These are phyloP conservation scores for Lepidium africanum DNA, from an alignment of 345 rosid species.

Conservation along the genomic window DNA sequence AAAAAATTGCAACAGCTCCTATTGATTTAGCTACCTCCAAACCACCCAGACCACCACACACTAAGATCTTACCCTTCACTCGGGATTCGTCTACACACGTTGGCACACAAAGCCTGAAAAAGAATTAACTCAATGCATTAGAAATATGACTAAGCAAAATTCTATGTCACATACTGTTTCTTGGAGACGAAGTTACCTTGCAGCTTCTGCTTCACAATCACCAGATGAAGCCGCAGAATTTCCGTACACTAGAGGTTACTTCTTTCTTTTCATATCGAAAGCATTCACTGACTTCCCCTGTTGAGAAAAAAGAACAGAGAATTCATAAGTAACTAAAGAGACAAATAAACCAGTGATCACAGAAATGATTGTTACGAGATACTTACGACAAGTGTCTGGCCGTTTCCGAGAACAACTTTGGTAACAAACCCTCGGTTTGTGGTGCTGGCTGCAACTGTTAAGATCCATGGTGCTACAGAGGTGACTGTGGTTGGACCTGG, in stretches of 20 bases:
- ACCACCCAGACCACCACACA: background rate
- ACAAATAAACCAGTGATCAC: background rate
- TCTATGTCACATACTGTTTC: background rate
- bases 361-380: slow-evolving; percentile 1
- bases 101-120: slow-evolving; percentile 4
- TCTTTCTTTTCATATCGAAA: slow-evolving; percentile 21
- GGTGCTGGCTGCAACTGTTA: slow-evolving; percentile 41
- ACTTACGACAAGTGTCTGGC: slow-evolving; percentile 34
- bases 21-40: background rate
- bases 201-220: background rate
- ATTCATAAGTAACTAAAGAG: background rate
- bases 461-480: slow-evolving; percentile 36
- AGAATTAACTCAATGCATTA: background rate
- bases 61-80: slow-evolving; percentile 35
- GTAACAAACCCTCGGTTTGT: slow-evolving; percentile 33
- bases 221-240: background rate
- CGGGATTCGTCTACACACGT: slow-evolving; percentile 1
- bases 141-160: background rate
- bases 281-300: slow-evolving; percentile 40
- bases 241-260: slow-evolving; percentile 26
- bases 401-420: slow-evolving; percentile 38
- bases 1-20: slow-evolving; percentile 24
- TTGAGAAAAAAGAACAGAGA: background rate
- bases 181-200: background rate
- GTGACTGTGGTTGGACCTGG: background rate